Base-by-base conservation (phyloP, 139 green algal genomes). In the Asterochloris erici region DNA sequence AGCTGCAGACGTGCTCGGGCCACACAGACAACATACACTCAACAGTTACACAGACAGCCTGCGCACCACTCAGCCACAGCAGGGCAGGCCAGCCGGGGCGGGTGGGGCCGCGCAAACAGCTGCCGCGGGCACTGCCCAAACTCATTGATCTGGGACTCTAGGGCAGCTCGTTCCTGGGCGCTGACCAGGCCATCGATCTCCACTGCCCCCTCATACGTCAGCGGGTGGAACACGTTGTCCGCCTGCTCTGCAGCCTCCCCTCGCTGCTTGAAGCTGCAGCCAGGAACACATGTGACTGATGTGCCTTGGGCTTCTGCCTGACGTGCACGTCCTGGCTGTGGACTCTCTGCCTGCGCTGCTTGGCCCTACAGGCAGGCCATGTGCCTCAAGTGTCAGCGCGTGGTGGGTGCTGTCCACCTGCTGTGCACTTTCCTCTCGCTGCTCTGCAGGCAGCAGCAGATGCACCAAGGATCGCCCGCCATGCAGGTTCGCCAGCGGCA, bases 141-240 rank as follows among this genome's bases (percentile, higher is more conserved):
- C 84, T 96, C 92, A 28, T 87, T 90, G 74, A 94, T 93, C 86
- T 95, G 91, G 0, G 94, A 91, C 54, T 92, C 91, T 69, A 95
- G 88, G 63, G 95, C 92, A 0, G 84, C 76, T 14, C 85, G 69
- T 15, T 86, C 27, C 38, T 70, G 82, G 26, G 63, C 62, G 77
- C 82, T 61, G 6, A 27, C 17, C 61, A 86, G 75, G 60, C 14
- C 27, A 27, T 82, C 82, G 10, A 86, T 24, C 63, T 86, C 68
- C 1, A 85, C 61, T 15, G 74, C 82, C 19, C 80, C 88, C 47
- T 95, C 93, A 82, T 96, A 94, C 1, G 93, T 96, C 21, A 96
- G 85, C 27, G 86, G 90, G 75, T 95, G 89, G 73, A 96, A 96
- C 13, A 96, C 84, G 81, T 96, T 96, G 87, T 95, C 83, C 9